Evolutionary conservation across 1,284 basidiomycete species (phyloP).

Genomic region (Grifola frondosa): DNA sequence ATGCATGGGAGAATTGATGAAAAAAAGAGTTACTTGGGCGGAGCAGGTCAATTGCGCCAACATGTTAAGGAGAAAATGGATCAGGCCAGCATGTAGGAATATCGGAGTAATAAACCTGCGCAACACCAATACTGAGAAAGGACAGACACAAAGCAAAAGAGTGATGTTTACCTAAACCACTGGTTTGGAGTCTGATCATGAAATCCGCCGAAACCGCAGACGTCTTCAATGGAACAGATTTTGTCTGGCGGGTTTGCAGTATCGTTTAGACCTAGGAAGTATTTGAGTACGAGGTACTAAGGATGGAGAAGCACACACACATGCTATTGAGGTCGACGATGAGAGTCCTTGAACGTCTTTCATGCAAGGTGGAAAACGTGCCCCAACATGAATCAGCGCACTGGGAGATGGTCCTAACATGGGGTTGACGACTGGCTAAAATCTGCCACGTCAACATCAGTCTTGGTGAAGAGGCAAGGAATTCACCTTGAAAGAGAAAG

Average conservation of each 20-base stretch:
- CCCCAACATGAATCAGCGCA: constrained; percentile 87
- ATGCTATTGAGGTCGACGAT: constrained; percentile 59
- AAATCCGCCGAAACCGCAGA: constrained; percentile 91
- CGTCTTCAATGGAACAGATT: constrained; percentile 75
- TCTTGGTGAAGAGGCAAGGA: background rate
- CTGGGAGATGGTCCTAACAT: constrained; percentile 90
- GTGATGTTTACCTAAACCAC: constrained; percentile 67
- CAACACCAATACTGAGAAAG: constrained; percentile 11
- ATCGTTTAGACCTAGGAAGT: constrained; percentile 67
- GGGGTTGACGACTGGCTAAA: constrained; percentile 68
- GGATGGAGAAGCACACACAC: constrained; percentile 39
- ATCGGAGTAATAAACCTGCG: constrained; percentile 80
- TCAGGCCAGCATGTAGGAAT: constrained; percentile 90
- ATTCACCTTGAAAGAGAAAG: constrained; percentile 76
- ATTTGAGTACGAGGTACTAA: background rate
- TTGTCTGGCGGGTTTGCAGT: constrained; percentile 69
- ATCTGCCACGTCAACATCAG: constrained; percentile 1
- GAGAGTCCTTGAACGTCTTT: constrained; percentile 67
- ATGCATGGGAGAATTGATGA: too few relatives aligned
- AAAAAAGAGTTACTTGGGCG: constrained; percentile 57
- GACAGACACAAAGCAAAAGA: background rate
- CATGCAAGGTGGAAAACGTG: constrained; percentile 91
- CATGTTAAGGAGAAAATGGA: constrained; percentile 89
- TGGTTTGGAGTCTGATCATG: constrained; percentile 72
- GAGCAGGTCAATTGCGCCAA: constrained; percentile 80